Conservation (phyloP, 1,139 yeast species). For the Pneumocystis murina region DNA sequence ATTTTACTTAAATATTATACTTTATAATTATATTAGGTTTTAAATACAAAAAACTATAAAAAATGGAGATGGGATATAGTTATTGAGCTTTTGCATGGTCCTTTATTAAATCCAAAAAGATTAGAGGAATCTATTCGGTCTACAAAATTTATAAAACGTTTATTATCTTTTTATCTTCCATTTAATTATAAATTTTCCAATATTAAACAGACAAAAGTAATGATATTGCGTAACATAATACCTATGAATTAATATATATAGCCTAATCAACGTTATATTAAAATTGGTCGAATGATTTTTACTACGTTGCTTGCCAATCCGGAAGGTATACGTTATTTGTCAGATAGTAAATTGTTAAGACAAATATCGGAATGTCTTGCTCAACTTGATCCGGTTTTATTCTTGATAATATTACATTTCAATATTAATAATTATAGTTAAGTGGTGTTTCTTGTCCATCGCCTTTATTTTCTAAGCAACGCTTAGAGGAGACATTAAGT, state of each 20-base stretch:
- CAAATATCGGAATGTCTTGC: constrained; percentile 81
- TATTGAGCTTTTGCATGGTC: constrained; percentile 59
- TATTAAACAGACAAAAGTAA: constrained; percentile 32
- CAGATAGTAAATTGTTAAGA: constrained; percentile 62
- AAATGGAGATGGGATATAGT: constrained; percentile 83
- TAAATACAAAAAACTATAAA: constrained; percentile 61
- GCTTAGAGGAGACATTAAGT: constrained; percentile 51
- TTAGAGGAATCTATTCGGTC: constrained; percentile 66
- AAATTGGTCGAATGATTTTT: constrained; percentile 59
- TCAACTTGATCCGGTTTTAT: constrained; percentile 49
- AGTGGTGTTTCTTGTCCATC: constrained; percentile 62
- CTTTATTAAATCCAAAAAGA: constrained; percentile 52
- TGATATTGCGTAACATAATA: not conserved
- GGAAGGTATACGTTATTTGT: constrained; percentile 54
- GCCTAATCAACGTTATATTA: constrained; percentile 41
- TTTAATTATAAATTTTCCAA: constrained; percentile 73
- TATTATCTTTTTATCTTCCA: constrained; percentile 80
- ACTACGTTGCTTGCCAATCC: constrained; percentile 46
- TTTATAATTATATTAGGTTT: constrained; percentile 7
- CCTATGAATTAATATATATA: not conserved
- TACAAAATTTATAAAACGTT: constrained; percentile 71
- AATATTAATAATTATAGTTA: constrained; percentile 17
- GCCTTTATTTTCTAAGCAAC: constrained; percentile 49
- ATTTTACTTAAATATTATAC: not conserved
- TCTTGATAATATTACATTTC: not conserved